phyloP scores from a whole-genome alignment of 306 rosid genomes.

The Cucurbita argyrosperma region DNA sequence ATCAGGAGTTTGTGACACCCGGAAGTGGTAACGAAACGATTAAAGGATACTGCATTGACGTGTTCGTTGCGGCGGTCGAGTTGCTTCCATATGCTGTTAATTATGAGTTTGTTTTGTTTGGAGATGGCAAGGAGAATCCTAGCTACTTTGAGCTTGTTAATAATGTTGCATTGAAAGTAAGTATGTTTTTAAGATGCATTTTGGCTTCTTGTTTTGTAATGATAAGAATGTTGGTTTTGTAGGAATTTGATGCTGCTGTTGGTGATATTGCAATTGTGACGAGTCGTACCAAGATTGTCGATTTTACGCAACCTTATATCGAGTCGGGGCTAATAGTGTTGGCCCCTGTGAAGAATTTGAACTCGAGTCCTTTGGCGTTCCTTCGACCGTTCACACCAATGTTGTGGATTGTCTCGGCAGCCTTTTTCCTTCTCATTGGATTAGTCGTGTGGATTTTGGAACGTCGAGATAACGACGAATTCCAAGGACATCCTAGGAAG shows the following conservation, averaged over 20 bases:
- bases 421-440: slow-evolving; percentile 27
- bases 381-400: slow-evolving; percentile 25
- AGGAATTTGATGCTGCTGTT: slow-evolving; percentile 40
- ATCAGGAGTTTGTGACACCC: slow-evolving; percentile 20
- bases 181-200: slow-evolving; percentile 2
- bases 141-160: slow-evolving; percentile 24
- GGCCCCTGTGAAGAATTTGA: slow-evolving; percentile 15
- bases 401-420: slow-evolving; percentile 29
- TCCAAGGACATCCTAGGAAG: slow-evolving; percentile 29
- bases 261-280: slow-evolving; percentile 39
- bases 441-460: slow-evolving; percentile 37
- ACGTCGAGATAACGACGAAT: slow-evolving; percentile 30
- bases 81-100: slow-evolving; percentile 37
- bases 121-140: slow-evolving; percentile 36
- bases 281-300: slow-evolving; percentile 28
- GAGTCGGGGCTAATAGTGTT: slow-evolving; percentile 45
- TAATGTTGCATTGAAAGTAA: slow-evolving; percentile 20
- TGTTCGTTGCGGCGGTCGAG: slow-evolving; percentile 29
- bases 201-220: neutral
- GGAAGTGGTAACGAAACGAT: slow-evolving; percentile 13
- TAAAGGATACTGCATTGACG: slow-evolving; percentile 40
- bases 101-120: slow-evolving; percentile 25
- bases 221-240: slow-evolving; percentile 2
- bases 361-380: slow-evolving; percentile 31
- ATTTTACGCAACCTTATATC: slow-evolving; percentile 34